Percentiles rank a stretch among this genome's conserved stretches.
phyloP scores from a whole-genome alignment of 805 yeast genomes.

The Yamadazyma insecticola region DNA sequence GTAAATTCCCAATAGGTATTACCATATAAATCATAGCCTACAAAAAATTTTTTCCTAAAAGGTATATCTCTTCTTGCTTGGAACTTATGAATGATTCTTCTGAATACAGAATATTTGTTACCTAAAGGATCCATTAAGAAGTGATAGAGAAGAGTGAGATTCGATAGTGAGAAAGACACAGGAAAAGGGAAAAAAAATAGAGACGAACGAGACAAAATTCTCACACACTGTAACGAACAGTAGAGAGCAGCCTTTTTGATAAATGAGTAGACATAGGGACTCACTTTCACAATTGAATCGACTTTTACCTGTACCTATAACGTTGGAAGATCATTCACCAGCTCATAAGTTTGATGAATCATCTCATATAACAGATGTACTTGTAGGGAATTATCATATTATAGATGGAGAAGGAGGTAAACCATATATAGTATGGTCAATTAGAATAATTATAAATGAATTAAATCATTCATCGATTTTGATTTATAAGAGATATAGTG shows the following conservation, averaged over 20 bases:
- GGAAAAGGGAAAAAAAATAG: too few species aligned
- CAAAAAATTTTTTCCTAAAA: constrained; percentile 62
- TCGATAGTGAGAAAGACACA: too few species aligned
- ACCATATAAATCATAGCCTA: constrained; percentile 77
- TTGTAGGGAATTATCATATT: constrained; percentile 37
- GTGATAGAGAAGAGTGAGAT: too few species aligned
- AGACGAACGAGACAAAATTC: too few species aligned
- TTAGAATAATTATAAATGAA: constrained; percentile 33
- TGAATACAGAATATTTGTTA: constrained; percentile 46
- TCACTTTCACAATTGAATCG: constrained; percentile 22
- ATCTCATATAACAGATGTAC: constrained; percentile 36
- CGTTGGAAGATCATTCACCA: constrained; percentile 19
- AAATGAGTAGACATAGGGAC: too few species aligned
- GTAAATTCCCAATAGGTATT: constrained; percentile 84
- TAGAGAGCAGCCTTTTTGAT: too few species aligned
- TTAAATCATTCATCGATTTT: constrained; percentile 37
- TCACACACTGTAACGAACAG: too few species aligned
- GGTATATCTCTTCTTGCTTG: constrained; percentile 62
- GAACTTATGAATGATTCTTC: constrained; percentile 51
- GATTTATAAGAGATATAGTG: constrained; percentile 60
- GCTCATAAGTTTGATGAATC: constrained; percentile 13
- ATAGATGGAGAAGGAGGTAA: constrained; percentile 35
- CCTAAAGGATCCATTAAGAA: constrained; percentile 52
- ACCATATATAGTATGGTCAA: constrained; percentile 36
- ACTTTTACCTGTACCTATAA: constrained; percentile 36